A percentile compares a stretch with the other conserved stretches of the same genome.
Evolutionary conservation across 1,284 basidiomycete species (phyloP).

Genomic region (Quambalaria eucalypti): DNA sequence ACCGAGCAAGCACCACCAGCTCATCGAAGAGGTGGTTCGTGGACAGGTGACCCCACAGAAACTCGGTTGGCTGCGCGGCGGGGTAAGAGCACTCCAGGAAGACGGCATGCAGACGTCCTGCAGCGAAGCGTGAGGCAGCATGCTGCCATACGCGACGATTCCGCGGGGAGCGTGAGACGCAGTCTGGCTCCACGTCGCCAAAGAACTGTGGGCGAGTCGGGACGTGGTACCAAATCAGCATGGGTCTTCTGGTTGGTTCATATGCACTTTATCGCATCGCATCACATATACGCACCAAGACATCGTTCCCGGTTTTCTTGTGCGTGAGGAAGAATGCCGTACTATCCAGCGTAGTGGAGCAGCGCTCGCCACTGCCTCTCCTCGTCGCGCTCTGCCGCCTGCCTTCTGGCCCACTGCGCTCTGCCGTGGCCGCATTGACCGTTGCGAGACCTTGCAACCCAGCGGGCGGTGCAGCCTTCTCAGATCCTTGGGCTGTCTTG

Average conservation of each 20-base stretch:
- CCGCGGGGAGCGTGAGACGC: conserved; percentile 22
- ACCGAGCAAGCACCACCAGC: conserved; percentile 23
- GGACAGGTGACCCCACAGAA: conserved; percentile 37
- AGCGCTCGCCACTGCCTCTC: no score
- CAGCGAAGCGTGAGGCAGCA: conserved; percentile 27
- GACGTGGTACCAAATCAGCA: background rate
- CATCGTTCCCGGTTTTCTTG: conserved; percentile 28
- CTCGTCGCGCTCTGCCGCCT: no score
- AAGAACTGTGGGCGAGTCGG: no score
- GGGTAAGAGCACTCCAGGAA: conserved; percentile 42
- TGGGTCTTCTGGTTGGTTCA: background rate
- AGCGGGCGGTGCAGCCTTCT: no score
- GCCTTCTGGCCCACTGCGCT: no score
- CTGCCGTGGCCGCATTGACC: no score
- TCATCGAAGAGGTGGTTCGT: conserved; percentile 36
- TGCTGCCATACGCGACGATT: conserved; percentile 35
- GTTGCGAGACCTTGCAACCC: no score
- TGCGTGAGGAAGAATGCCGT: conserved; percentile 42
- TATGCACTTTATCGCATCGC: no score
- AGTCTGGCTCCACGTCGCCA: conserved; percentile 43
- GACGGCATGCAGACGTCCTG: conserved; percentile 28
- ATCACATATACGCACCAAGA: no score
- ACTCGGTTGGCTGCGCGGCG: conserved; percentile 28
- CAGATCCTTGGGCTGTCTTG: no score
- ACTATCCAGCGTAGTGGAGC: conserved; percentile 25